These are phyloP conservation scores for Amphirosellinia nigrospora DNA, from an alignment of 495 filamentous ascomycete species.

Conservation along the genomic window DNA sequence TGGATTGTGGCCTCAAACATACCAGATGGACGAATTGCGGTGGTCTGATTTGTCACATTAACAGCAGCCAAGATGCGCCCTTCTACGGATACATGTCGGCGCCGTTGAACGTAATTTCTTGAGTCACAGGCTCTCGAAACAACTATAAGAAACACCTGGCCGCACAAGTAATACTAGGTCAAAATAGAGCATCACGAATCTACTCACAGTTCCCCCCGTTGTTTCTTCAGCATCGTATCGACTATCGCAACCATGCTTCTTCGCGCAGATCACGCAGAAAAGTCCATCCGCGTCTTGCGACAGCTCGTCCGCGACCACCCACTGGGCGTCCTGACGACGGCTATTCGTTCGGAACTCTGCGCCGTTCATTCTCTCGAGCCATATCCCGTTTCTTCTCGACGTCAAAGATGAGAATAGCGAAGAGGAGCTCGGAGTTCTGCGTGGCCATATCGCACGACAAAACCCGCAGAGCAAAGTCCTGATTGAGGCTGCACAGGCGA, in stretches of 20 bases:
- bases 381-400: conserved; percentile 65
- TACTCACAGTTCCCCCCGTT: neutral
- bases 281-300: conserved; percentile 45
- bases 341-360: conserved; percentile 50
- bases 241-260: conserved; percentile 52
- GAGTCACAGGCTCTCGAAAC: neutral
- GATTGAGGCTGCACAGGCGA: conserved; percentile 47
- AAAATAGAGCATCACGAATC: neutral
- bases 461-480: conserved; percentile 64
- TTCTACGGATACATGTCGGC: neutral
- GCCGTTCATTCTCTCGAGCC: conserved; percentile 58
- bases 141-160: conserved; percentile 6
- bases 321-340: conserved; percentile 61
- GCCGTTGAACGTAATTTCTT: neutral
- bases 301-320: conserved; percentile 59
- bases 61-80: conserved; percentile 13
- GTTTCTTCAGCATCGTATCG: neutral
- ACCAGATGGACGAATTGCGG: conserved; percentile 2
- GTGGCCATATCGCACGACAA: conserved; percentile 61
- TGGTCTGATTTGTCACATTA: conserved; percentile 10
- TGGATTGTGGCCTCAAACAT: neutral
- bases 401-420: conserved; percentile 40
- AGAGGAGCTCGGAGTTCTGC: conserved; percentile 45
- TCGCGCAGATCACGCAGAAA: conserved; percentile 54
- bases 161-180: neutral